Evolutionary conservation across 768 basidiomycete genomes (phyloP), one percentile per base, ranked within the genome.

Genomic region (Cystofilobasidium bisporidii): DNA sequence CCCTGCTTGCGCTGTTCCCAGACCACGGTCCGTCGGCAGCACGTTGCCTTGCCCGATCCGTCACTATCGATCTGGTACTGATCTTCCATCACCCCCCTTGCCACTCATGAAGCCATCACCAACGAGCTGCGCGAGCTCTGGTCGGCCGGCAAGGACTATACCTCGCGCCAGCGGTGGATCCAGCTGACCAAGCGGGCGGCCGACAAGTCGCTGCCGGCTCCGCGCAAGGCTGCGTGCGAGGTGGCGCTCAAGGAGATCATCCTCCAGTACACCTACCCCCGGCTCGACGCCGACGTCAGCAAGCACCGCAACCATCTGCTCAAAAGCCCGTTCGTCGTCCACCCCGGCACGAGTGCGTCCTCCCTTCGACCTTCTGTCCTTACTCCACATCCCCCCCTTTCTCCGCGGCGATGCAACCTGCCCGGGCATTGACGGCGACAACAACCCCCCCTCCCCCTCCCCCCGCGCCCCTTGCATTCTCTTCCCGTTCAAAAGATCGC

Each of bases 291-390:
- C 18, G 96, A 99, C 77, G 96, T 99, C 33, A 93, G 92, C 3
- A 94, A 98, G 74, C 90, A 93, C 74, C 83, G 92, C 60, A 98
- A 99, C 79, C 96, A 99, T 80, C 82, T 99, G 79, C 83, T 99
- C 63, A 99, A 99, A 78, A 87, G 91, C 26, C 96, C 96, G 0
- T 99, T 99, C 78, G 96, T 93, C 75, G 81, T 98, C 0, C 96
- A 99, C 77, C 96, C 96, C 0, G 89, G 89, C 71, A 99, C 96
- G 2, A 79, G 79, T 79, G 22, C 70, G 78, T 67, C 56, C 58
- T n/a, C 11, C 26, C 11, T 20, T 17, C 58, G 14, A 12, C 57
- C 53, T 47, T 43, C 55, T 53, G 4, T 30, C 65, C 22, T 2
- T 33, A 9, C n/a, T 61, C 59, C 36, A 6, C 36, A 36, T 36